Conservation (phyloP, 2,329 filamentous ascomycete species). For the Calcarisporium arbuscula region DNA sequence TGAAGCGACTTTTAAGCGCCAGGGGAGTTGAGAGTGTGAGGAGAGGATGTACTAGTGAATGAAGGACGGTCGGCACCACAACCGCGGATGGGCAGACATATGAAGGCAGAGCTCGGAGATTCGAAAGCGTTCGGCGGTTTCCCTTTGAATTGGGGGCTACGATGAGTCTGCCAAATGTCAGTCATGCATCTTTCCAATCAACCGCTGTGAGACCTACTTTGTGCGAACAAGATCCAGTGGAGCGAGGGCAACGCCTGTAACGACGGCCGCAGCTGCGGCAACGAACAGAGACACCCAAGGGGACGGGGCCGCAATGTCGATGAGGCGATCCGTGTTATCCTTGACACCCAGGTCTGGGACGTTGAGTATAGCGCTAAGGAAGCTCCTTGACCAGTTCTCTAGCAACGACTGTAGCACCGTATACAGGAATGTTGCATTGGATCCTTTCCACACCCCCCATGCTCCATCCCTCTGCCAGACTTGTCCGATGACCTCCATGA, state of each 20-base stretch:
- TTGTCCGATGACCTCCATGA: constrained; percentile 80
- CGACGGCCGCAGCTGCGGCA: constrained; percentile 55
- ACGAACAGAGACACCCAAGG: constrained; percentile 77
- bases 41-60: constrained; percentile 77
- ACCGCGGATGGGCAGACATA: constrained; percentile 66
- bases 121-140: constrained; percentile 71
- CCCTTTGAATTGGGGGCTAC: constrained; percentile 71
- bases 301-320: constrained; percentile 68
- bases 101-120: constrained; percentile 71
- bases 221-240: constrained; percentile 89
- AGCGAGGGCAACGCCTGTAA: constrained; percentile 73
- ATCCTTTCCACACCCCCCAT: constrained; percentile 91
- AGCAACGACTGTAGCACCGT: constrained; percentile 77
- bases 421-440: constrained; percentile 90
- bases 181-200: neutral
- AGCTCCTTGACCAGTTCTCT: constrained; percentile 85
- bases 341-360: constrained; percentile 76
- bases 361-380: constrained; percentile 85
- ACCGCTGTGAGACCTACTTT: constrained; percentile 46
- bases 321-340: constrained; percentile 70
- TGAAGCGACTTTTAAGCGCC: constrained; percentile 75
- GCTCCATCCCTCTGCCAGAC: constrained; percentile 85
- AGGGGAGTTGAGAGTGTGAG: constrained; percentile 79
- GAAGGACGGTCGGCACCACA: constrained; percentile 76
- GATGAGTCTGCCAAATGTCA: constrained; percentile 65